phyloP scores from a whole-genome alignment of 2,329 filamentous ascomycete genomes.

The Paecilomyces niveus region DNA sequence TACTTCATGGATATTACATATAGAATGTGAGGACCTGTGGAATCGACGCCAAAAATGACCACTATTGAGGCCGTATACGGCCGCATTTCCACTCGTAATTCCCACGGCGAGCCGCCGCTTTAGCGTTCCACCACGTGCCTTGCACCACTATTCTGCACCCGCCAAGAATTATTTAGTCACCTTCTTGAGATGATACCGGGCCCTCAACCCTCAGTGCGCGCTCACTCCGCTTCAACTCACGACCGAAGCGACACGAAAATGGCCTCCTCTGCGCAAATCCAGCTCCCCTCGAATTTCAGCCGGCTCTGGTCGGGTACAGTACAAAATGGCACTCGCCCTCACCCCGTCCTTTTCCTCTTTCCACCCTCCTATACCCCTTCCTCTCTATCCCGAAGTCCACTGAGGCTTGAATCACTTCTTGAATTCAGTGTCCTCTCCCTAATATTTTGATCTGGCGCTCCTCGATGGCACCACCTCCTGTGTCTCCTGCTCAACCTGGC shows the following conservation, averaged over 20 bases:
- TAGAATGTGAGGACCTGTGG: slow-evolving; percentile 6
- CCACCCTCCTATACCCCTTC: neutral
- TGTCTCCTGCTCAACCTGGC: slow-evolving; percentile 7
- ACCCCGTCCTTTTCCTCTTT: no score
- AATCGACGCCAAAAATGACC: slow-evolving; percentile 1
- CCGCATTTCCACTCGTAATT: slow-evolving; percentile 3
- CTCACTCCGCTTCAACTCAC: no score
- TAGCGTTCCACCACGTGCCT: no score
- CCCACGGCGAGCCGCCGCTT: neutral
- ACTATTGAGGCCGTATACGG: slow-evolving; percentile 3
- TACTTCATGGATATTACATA: no score
- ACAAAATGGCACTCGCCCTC: no score
- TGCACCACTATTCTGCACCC: no score
- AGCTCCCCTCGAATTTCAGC: neutral
- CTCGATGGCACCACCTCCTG: slow-evolving; percentile 5
- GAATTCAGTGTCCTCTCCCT: neutral
- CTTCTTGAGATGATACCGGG: no score
- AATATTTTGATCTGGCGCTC: neutral
- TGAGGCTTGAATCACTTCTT: neutral
- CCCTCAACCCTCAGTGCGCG: no score
- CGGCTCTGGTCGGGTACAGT: no score
- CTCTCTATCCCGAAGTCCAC: neutral
- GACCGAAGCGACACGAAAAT: no score
- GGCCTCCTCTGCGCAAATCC: slow-evolving; percentile 2
- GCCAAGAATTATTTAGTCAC: no score